Base-by-base conservation (phyloP, 1,284 basidiomycete genomes). In the Rhizopogon parksii region DNA sequence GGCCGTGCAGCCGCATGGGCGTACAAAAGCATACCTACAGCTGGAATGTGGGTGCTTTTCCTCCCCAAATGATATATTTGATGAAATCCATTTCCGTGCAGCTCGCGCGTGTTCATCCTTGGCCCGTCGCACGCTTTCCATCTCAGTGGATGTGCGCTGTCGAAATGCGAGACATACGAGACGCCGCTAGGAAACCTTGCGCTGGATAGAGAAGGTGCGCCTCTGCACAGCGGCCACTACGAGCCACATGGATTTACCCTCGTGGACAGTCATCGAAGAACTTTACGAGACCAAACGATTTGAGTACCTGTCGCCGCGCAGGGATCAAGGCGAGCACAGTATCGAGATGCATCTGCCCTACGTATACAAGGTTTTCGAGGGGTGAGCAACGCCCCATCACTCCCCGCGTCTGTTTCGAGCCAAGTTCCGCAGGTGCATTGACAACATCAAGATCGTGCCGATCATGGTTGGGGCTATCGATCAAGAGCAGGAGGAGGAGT, bases 281-380 rank as follows among this genome's bases (percentile, higher is more conserved):
- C 76, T 99, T 12, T 72, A 74, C 40, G 68, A 66, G 2, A 90
- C 90, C 0, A 81, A 83, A 0, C 70, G 81, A 51, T 99, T 99
- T 61, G 73, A 75, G 34, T 71, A 76, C 19, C 88, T 98, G 83
- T 72, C 71, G 14, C 57, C 75, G 1, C 60, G 70, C 1, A 83
- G 82, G 1, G 96, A 99, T 63, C 91, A 95, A 66, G 91, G 88
- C 36, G 96, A 99, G 62, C 96, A 99, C 67, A 95, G 91, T 62
- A 84, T 99, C 48, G 96, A 99, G 71, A 95, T 99, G 91, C 95
- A 98, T 60, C 75, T 96, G 11, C 94, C 95, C 2, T 98, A 95
- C 66, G 77, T 99, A 35, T 80, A 89, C 48, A 92, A 94, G 65
- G 72, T 90, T 7, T 97, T 97, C 58, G 74, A 88, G 64, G 80